Conservation (phyloP, 1,284 basidiomycete genomes). For the Phlebopus sp. region DNA sequence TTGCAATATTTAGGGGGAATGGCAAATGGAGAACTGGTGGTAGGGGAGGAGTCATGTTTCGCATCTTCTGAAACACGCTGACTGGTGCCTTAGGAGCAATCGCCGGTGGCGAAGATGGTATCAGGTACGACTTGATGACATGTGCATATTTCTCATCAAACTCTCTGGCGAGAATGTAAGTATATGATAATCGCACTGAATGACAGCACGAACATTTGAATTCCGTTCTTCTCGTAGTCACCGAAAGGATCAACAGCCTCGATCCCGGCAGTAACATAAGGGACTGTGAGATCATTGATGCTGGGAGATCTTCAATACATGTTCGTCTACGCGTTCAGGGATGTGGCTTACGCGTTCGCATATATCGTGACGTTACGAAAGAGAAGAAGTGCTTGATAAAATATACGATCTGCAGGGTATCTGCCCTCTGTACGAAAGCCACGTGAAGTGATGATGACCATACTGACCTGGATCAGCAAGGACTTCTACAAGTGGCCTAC, state of each 20-base stretch:
- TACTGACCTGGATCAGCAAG: conserved; percentile 82
- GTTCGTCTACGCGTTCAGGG: not conserved
- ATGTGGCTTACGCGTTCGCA: conserved; percentile 68
- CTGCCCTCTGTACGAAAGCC: conserved; percentile 12
- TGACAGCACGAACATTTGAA: conserved; percentile 53
- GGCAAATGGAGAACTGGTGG: conserved; percentile 63
- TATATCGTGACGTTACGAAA: conserved; percentile 80
- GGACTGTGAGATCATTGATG: conserved; percentile 78
- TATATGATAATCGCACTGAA: conserved; percentile 5
- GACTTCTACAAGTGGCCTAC: conserved; percentile 72
- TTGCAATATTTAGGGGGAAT: conserved; percentile 75
- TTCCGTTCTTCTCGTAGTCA: conserved; percentile 52
- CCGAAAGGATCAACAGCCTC: conserved; percentile 69
- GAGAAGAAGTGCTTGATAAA: conserved; percentile 69
- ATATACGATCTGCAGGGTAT: conserved; percentile 56
- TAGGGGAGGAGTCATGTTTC: conserved; percentile 39
- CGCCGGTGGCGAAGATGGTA: conserved; percentile 35
- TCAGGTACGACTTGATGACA: conserved; percentile 50
- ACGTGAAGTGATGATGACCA: not conserved
- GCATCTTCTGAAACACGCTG: conserved; percentile 43
- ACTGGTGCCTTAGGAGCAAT: conserved; percentile 2
- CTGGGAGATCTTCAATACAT: conserved; percentile 30
- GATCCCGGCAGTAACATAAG: conserved; percentile 77
- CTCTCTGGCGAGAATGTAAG: conserved; percentile 39
- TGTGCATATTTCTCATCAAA: conserved; percentile 54